Base-by-base conservation (phyloP, 495 filamentous ascomycete species). In the Pseudevernia furfuracea region DNA sequence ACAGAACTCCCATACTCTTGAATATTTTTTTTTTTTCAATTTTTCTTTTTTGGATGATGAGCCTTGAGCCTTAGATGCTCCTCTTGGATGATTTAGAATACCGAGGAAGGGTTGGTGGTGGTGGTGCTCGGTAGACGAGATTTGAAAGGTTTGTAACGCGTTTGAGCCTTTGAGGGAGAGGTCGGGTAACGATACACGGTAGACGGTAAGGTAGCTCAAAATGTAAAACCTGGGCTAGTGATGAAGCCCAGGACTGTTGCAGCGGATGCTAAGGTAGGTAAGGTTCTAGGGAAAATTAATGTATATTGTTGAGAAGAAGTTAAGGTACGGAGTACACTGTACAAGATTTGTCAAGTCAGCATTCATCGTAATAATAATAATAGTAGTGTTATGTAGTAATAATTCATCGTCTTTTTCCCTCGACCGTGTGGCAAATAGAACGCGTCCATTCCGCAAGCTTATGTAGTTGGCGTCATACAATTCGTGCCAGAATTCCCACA, bases 1-100 rank as follows among this genome's bases (percentile, higher is more conserved):
- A 68, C 38, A 49, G 48, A 59, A 38, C 59, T 55, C 46, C 61
- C 66, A 63, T 46, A 7, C 32, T 34, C 25, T 59, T 55, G 57
- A 34, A 53, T 67, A 53, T 39, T n/a, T 53, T 53, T 30, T 36
- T 8, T 36, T 8, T 36, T 36, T 36, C 34, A 8, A 4, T 36
- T 8, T 36, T 43, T 43, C 17, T n/a, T 46, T n/a, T 46, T 15
- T 14, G 2, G n/a, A 14, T 25, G 6, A 49, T 49, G 28, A 52
- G 25, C 46, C 11, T 52, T 52, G 25, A 7, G 21, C 43, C 21
- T n/a, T n/a, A n/a, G n/a, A 11, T n/a, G 43, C n/a, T 2, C 21
- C 43, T 46, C 19, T 6, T 23, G 23, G 38, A 37, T 46, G 46
- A 1, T 44, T 44, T 25, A 14, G 0, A 58, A 37, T 37, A 17